These are phyloP conservation scores for Globisporangium paroecandrum DNA, from an alignment of 352 stramenopile species.

Conservation along the genomic window DNA sequence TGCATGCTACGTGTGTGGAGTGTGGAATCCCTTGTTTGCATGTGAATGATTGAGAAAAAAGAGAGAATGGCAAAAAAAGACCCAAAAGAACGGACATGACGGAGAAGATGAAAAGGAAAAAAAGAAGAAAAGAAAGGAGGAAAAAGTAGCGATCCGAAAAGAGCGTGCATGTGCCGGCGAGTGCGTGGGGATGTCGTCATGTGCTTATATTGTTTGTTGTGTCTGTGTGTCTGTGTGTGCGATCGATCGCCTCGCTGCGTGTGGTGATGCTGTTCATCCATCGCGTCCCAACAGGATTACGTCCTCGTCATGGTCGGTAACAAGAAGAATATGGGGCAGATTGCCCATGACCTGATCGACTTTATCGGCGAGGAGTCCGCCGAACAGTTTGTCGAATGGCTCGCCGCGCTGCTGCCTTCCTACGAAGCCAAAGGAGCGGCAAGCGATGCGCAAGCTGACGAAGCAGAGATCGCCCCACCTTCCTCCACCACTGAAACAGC, in stretches of 20 bases:
- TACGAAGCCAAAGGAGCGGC: constrained; percentile 34
- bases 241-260: constrained; percentile 6
- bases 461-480: constrained; percentile 6
- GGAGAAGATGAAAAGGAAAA: constrained; percentile 4
- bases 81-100: constrained; percentile 7
- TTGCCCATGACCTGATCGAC: constrained; percentile 75
- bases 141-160: constrained; percentile 20
- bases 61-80: constrained; percentile 11
- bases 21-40: constrained; percentile 1
- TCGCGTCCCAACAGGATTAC: constrained; percentile 59
- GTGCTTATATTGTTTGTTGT: constrained; percentile 28
- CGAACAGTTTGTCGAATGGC: constrained; percentile 69
- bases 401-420: constrained; percentile 48
- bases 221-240: constrained; percentile 30
- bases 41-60: constrained; percentile 8
- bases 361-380: constrained; percentile 82
- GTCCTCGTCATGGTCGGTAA: constrained; percentile 85
- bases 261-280: constrained; percentile 6
- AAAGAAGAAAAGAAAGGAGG: constrained; percentile 1
- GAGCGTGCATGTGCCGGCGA: constrained; percentile 8
- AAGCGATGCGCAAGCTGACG: not conserved
- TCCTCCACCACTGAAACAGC: constrained; percentile 10
- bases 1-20: constrained; percentile 6
- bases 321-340: constrained; percentile 85
- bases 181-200: constrained; percentile 16